Evolutionary conservation across 129 eudicot species (phyloP).

Genomic region (Artemisia tridentata): DNA sequence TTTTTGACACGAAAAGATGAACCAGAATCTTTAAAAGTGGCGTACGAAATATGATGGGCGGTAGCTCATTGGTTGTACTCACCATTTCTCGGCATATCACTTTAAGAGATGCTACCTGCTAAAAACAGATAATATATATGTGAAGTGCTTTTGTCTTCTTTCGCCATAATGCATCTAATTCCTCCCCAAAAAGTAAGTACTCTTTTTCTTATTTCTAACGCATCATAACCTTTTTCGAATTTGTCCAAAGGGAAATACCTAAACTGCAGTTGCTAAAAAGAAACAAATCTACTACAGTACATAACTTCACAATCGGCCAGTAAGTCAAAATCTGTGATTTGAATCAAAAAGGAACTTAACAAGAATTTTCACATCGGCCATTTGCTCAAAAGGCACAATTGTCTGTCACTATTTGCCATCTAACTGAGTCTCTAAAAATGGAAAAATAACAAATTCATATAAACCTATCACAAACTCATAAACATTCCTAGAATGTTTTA

Average conservation of each 20-base stretch:
- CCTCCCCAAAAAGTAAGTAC: conserved; percentile 9
- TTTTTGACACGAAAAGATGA: background rate
- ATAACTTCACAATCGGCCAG: background rate
- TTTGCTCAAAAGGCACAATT: background rate
- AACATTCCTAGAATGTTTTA: background rate
- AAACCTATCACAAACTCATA: background rate
- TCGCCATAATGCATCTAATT: conserved; percentile 29
- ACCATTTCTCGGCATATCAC: conserved; percentile 1
- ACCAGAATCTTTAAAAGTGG: conserved; percentile 24
- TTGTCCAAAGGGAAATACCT: background rate
- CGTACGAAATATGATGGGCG: conserved; percentile 8
- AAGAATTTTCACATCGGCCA: background rate
- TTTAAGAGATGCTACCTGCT: conserved; percentile 25
- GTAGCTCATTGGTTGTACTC: background rate
- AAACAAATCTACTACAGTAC: background rate
- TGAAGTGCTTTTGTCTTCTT: conserved; percentile 7
- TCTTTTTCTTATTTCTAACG: background rate
- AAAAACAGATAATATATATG: background rate
- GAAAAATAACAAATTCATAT: background rate
- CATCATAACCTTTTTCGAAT: background rate
- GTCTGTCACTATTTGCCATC: conserved; percentile 2
- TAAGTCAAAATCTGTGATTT: background rate
- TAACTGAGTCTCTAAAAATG: background rate
- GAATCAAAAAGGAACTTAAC: background rate
- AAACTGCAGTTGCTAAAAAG: conserved; percentile 3